These are phyloP conservation scores for Corymbia citriodora DNA, from an alignment of 441 rosid species.

Conservation along the genomic window DNA sequence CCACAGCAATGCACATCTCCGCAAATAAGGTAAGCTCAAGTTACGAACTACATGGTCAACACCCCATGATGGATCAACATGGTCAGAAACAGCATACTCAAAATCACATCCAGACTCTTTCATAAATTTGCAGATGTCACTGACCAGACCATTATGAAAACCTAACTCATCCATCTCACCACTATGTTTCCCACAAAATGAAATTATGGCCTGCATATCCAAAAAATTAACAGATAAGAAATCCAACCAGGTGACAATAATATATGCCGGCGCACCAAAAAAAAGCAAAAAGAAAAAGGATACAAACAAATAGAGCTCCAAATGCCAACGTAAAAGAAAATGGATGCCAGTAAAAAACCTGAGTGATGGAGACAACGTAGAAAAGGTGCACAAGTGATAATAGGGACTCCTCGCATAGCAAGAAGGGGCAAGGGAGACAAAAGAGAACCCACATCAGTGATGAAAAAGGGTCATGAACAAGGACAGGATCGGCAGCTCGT, in stretches of 20 bases:
- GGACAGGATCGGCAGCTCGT: slow-evolving; percentile 83
- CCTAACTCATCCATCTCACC: slow-evolving; percentile 22
- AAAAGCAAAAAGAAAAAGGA: neutral
- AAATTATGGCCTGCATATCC: slow-evolving; percentile 61
- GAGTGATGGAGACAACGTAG: slow-evolving; percentile 69
- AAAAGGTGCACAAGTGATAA: slow-evolving; percentile 84
- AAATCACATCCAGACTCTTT: slow-evolving; percentile 43
- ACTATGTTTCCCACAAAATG: slow-evolving; percentile 36
- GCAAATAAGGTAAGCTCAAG: slow-evolving; percentile 74
- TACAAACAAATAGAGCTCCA: neutral
- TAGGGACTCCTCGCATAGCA: slow-evolving; percentile 74
- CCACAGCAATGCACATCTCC: slow-evolving; percentile 97
- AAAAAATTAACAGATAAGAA: neutral
- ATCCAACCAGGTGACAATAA: neutral
- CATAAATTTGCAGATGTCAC: slow-evolving; percentile 50
- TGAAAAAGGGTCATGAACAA: slow-evolving; percentile 92
- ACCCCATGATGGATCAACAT: slow-evolving; percentile 43
- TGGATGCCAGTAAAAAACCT: slow-evolving; percentile 47
- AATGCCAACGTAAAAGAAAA: neutral
- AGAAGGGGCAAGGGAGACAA: slow-evolving; percentile 90
- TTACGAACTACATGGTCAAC: slow-evolving; percentile 48
- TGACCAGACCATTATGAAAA: slow-evolving; percentile 40
- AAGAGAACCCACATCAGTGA: slow-evolving; percentile 96
- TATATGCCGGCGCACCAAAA: neutral
- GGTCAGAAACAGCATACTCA: slow-evolving; percentile 46